Evolutionary conservation across 495 filamentous ascomycete species (phyloP).

Genomic region (Rhizodiscina lignyota): DNA sequence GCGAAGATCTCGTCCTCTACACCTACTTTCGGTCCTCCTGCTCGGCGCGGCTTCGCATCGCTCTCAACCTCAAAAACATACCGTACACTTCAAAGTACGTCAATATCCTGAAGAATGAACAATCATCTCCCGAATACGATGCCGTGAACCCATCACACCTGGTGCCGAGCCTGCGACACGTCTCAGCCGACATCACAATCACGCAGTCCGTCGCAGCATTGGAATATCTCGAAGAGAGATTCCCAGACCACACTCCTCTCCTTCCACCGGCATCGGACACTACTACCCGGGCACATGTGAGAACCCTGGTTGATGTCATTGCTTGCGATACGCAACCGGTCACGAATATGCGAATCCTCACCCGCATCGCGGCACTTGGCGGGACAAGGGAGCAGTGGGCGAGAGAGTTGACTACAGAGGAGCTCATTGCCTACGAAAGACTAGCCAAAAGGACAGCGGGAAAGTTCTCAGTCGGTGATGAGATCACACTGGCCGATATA

Average conservation of each 20-base stretch:
- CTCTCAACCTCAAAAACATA: not conserved
- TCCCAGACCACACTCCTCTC: conserved; percentile 11
- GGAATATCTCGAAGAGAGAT: conserved; percentile 36
- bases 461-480: conserved; percentile 32
- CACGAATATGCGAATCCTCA: no score
- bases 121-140: no score
- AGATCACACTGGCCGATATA: conserved; percentile 34
- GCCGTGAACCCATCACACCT: no score
- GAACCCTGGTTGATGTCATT: conserved; percentile 29
- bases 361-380: no score
- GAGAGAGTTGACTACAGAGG: no score
- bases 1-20: not conserved
- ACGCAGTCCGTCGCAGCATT: conserved; percentile 35
- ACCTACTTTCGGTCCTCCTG: conserved; percentile 1
- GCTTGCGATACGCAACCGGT: conserved; percentile 30
- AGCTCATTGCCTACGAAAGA: no score
- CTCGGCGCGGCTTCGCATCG: not conserved
- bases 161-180: no score
- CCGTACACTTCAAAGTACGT: no score
- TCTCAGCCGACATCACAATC: no score
- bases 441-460: no score
- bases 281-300: conserved; percentile 21
- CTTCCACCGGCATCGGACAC: conserved; percentile 22
- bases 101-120: no score
- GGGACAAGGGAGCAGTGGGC: no score